Percentiles rank a stretch among this genome's conserved stretches.
phyloP scores from a whole-genome alignment of 768 basidiomycete species.

The Leucocoprinus sp. region DNA sequence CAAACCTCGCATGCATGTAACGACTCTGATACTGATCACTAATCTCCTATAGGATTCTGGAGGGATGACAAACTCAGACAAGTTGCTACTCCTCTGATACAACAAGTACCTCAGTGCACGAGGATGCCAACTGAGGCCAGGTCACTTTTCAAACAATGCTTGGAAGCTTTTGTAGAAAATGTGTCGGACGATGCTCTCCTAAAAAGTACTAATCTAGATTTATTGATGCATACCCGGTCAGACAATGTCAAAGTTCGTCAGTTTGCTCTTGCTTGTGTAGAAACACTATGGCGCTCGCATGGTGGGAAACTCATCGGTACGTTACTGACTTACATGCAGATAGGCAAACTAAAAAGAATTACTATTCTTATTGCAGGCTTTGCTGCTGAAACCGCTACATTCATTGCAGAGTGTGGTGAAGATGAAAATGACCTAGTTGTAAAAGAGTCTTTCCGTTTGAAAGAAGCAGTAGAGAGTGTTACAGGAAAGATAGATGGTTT shows the following conservation, averaged over 20 bases:
- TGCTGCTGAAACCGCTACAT: slow-evolving; percentile 72
- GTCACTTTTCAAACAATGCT: slow-evolving; percentile 37
- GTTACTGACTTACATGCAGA: slow-evolving; percentile 1
- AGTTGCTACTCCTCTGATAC: slow-evolving; percentile 48
- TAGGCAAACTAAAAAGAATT: too few relatives aligned
- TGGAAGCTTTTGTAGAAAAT: slow-evolving; percentile 46
- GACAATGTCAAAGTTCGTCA: slow-evolving; percentile 67
- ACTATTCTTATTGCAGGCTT: slow-evolving; percentile 44
- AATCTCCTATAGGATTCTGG: slow-evolving; percentile 92
- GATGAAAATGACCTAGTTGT: slow-evolving; percentile 86
- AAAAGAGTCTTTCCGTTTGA: slow-evolving; percentile 56
- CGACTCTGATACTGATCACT: too few relatives aligned
- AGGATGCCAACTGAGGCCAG: slow-evolving; percentile 28
- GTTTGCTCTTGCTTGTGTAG: slow-evolving; percentile 59
- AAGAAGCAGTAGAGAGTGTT: slow-evolving; percentile 61
- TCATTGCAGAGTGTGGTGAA: slow-evolving; percentile 81
- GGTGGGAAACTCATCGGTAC: slow-evolving; percentile 69
- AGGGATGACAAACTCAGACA: slow-evolving; percentile 70
- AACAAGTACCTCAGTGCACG: slow-evolving; percentile 54
- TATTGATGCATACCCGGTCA: slow-evolving; percentile 86
- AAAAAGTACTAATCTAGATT: slow-evolving; percentile 72
- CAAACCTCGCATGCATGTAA: too few relatives aligned
- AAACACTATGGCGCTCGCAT: slow-evolving; percentile 68
- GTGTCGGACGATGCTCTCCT: slow-evolving; percentile 54
- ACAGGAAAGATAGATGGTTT: slow-evolving; percentile 55